Evolutionary conservation across 768 basidiomycete genomes (phyloP), one percentile per base, ranked within the genome.

Genomic region (Serendipita vermifera): DNA sequence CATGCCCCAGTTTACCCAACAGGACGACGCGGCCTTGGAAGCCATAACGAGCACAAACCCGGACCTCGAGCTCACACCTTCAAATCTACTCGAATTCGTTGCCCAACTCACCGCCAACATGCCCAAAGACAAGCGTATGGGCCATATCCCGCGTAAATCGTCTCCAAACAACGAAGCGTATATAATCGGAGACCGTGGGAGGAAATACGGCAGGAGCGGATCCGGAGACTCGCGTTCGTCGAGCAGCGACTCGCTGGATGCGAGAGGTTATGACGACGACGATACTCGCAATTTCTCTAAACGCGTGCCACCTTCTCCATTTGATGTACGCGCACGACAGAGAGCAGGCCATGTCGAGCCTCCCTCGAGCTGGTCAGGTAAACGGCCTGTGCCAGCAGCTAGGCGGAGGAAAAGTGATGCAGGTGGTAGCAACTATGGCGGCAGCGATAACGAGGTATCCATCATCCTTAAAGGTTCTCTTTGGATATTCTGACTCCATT

Each of bases 361-460:
- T 1, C 87, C 87, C 0, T 87, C 87, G 2, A 87, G 83, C 61
- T 88, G 86, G 83, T 64, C 76, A 11, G 20, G 33, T 27, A 82
- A 79, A 59, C 77, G 83, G 2, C 85, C 84, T 3, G 70, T 72
- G 14, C 85, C 85, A 13, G 81, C 82, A 4, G 69, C 75, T 41
- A 51, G 46, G 31, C 74, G 87, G 55, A 72, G 85, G 55, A 85
- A 76, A 69, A 88, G 87, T 59, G 78, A 85, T 61, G 85, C 83
- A 7, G n/a, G n/a, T n/a, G 76, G 75, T 58, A 70, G 75, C 27
- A 67, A 72, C 38, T 71, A 69, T 24, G 66, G 70, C 5, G 59
- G 66, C 43, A 88, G 87, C 62, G 87, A 90, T 61, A 80, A 81
- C 2, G 87, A 90, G 74, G 87, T 86, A 38, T 39, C 14, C 29